phyloP scores from a whole-genome alignment of 352 stramenopile species.

The Pythium volutum region DNA sequence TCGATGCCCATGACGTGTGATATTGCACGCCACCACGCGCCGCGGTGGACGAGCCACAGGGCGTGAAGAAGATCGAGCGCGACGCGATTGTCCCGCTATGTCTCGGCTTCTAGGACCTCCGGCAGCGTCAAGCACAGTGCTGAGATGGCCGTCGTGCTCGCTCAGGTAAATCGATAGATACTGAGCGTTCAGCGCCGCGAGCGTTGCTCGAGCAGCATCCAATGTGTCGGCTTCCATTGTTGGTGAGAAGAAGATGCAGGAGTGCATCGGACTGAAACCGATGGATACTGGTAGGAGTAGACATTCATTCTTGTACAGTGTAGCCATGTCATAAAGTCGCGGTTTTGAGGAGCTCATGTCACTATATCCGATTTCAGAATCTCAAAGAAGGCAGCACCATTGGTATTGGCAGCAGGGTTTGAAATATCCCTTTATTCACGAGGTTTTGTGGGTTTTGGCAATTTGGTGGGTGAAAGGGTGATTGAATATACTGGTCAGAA shows the following conservation, averaged over 20 bases:
- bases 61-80: constrained; percentile 14
- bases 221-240: no score
- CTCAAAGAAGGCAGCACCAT: neutral
- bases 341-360: constrained; percentile 1
- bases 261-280: no score
- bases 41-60: constrained; percentile 11
- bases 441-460: no score
- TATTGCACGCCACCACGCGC: constrained; percentile 3
- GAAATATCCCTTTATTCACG: no score
- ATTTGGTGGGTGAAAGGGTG: no score
- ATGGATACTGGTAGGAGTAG: no score
- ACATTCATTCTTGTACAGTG: neutral
- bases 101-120: neutral
- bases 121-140: constrained; percentile 10
- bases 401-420: no score
- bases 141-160: neutral
- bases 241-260: no score
- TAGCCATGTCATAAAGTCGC: constrained; percentile 8
- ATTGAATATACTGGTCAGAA: no score
- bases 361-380: neutral
- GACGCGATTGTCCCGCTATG: neutral
- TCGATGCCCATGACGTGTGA: neutral
- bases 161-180: neutral
- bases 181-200: no score
- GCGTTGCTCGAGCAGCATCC: no score